Conservation (phyloP, 75 land plant species). For the Sequoiadendron giganteum region DNA sequence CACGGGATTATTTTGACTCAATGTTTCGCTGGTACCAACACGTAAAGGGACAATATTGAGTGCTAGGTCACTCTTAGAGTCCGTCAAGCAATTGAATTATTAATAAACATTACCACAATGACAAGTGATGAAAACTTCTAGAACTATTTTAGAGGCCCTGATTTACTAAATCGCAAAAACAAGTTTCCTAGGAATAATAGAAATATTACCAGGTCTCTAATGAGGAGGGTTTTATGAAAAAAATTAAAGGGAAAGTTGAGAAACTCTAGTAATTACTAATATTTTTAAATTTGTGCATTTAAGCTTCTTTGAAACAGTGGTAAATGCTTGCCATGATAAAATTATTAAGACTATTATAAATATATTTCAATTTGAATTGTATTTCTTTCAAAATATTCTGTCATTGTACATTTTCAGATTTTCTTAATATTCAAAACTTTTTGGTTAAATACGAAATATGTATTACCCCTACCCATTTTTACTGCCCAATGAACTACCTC, state of each 20-base stretch:
- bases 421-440: too few relatives aligned
- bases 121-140: not conserved
- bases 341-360: too few relatives aligned
- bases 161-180: not conserved
- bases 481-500: too few relatives aligned
- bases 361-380: too few relatives aligned
- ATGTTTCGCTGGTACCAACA: not conserved
- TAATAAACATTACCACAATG: not conserved
- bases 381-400: too few relatives aligned
- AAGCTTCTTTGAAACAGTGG: not conserved
- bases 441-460: too few relatives aligned
- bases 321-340: too few relatives aligned
- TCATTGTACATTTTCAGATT: too few relatives aligned
- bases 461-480: too few relatives aligned
- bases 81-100: not conserved
- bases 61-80: not conserved
- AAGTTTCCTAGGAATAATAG: not conserved
- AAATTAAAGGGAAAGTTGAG: not conserved
- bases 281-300: not conserved
- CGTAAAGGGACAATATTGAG: not conserved
- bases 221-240: not conserved
- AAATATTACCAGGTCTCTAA: not conserved
- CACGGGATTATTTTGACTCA: not conserved
- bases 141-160: not conserved
- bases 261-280: not conserved